phyloP scores from a whole-genome alignment of 2,329 filamentous ascomycete genomes.

The Aspergillus piperis region DNA sequence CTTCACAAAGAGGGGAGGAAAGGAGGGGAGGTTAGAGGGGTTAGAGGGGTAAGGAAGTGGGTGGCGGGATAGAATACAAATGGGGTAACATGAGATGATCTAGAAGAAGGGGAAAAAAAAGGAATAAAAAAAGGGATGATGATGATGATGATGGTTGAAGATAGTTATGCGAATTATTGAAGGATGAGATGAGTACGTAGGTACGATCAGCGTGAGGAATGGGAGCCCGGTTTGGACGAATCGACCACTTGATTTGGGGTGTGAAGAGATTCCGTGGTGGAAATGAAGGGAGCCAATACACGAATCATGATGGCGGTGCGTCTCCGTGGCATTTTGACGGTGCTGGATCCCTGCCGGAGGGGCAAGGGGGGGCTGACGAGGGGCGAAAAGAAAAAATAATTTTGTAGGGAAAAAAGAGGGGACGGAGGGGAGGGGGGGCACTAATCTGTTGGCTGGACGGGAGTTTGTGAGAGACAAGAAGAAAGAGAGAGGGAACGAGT shows the following conservation, averaged over 20 bases:
- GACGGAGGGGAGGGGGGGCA: slow-evolving; percentile 5
- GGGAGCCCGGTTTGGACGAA: neutral
- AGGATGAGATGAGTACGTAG: slow-evolving; percentile 8
- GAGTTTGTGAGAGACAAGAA: neutral
- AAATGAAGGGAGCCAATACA: slow-evolving; percentile 26
- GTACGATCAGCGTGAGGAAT: neutral
- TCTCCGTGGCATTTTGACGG: slow-evolving; percentile 24
- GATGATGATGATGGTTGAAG: slow-evolving; percentile 6
- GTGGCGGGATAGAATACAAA: neutral
- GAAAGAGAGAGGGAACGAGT: too few relatives aligned
- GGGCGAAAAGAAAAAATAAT: slow-evolving; percentile 14
- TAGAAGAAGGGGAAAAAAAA: slow-evolving; percentile 4
- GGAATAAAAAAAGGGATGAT: slow-evolving; percentile 8
- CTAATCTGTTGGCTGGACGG: slow-evolving; percentile 11
- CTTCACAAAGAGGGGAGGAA: neutral
- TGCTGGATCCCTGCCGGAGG: slow-evolving; percentile 25
- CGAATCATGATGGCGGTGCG: slow-evolving; percentile 20
- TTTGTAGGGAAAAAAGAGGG: neutral
- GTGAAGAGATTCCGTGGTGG: slow-evolving; percentile 22
- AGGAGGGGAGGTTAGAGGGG: neutral
- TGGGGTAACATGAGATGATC: neutral
- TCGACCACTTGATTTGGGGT: neutral
- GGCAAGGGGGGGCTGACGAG: slow-evolving; percentile 24
- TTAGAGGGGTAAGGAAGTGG: slow-evolving; percentile 2
- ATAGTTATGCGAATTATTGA: slow-evolving; percentile 11